A percentile compares a stretch with the other conserved stretches of the same genome.
Evolutionary conservation across 495 filamentous ascomycete genomes (phyloP).

Genomic region (Aspergillus asperescens): DNA sequence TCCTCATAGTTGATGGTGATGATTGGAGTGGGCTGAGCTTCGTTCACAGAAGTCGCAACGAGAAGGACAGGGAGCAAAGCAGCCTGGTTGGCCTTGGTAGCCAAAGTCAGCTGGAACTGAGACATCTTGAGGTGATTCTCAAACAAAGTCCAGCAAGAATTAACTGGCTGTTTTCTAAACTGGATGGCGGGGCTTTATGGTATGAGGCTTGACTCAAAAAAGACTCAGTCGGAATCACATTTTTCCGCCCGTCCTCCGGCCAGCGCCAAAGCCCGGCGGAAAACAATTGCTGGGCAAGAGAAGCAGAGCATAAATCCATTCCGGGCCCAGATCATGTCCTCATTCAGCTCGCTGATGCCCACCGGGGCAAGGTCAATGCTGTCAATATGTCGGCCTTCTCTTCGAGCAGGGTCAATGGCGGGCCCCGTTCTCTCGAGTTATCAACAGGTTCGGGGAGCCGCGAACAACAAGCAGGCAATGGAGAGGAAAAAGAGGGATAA

Average conservation of each 20-base stretch:
- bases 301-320: neutral
- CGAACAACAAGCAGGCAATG: conserved; percentile 29
- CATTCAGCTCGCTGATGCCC: conserved; percentile 36
- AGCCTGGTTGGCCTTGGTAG: conserved; percentile 57
- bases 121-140: conserved; percentile 26
- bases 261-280: conserved; percentile 13
- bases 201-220: conserved; percentile 10
- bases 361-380: conserved; percentile 35
- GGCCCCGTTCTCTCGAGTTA: conserved; percentile 29
- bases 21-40: conserved; percentile 38
- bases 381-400: conserved; percentile 32
- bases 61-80: conserved; percentile 45
- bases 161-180: conserved; percentile 20
- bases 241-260: conserved; percentile 26
- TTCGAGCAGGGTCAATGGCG: conserved; percentile 30
- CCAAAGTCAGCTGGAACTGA: conserved; percentile 47
- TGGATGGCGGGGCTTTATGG: neutral
- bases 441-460: conserved; percentile 38
- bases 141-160: conserved; percentile 12
- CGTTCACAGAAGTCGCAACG: conserved; percentile 47
- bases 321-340: conserved; percentile 31
- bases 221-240: conserved; percentile 26
- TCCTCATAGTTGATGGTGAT: conserved; percentile 47
- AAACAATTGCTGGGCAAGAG: conserved; percentile 1
- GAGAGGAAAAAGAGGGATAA: conserved; percentile 46